A percentile compares a stretch with the other conserved stretches of the same genome.
Evolutionary conservation across 257 asterid genomes (phyloP).

Genomic region (Apocynum venetum): DNA sequence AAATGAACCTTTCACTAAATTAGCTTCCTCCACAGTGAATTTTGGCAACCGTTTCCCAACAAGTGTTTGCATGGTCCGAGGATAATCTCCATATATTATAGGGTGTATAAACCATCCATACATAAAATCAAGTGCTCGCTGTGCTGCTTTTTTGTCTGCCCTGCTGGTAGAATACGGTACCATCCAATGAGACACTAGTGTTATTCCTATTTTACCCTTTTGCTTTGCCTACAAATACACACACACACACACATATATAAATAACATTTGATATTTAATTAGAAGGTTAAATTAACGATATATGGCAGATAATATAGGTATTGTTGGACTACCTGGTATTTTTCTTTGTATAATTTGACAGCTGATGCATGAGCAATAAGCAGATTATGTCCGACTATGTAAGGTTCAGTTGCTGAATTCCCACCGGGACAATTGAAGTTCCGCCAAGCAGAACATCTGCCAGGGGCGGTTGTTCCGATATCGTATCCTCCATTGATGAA

Average conservation of each 20-base stretch:
- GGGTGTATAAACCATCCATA: conserved; percentile 35
- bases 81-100: conserved; percentile 10
- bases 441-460: conserved; percentile 16
- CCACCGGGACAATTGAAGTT: conserved; percentile 9
- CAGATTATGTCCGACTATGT: conserved; percentile 11
- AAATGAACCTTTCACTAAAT: conserved; percentile 21
- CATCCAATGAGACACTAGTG: conserved; percentile 23
- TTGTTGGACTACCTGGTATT: conserved; percentile 11
- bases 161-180: conserved; percentile 12
- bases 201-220: conserved; percentile 27
- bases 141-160: conserved; percentile 11
- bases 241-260: not conserved
- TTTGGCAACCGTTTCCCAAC: conserved; percentile 17
- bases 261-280: no score
- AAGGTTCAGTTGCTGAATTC: conserved; percentile 20
- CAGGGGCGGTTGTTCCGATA: conserved; percentile 2
- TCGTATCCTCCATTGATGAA: conserved; percentile 10
- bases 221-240: conserved; percentile 11
- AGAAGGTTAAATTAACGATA: no score
- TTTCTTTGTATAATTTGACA: conserved; percentile 13
- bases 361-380: conserved; percentile 17
- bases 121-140: conserved; percentile 48
- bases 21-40: conserved; percentile 14
- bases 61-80: conserved; percentile 13
- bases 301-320: not conserved